Conservation (phyloP, 2,329 filamentous ascomycete genomes). For the Aspergillus felis region DNA sequence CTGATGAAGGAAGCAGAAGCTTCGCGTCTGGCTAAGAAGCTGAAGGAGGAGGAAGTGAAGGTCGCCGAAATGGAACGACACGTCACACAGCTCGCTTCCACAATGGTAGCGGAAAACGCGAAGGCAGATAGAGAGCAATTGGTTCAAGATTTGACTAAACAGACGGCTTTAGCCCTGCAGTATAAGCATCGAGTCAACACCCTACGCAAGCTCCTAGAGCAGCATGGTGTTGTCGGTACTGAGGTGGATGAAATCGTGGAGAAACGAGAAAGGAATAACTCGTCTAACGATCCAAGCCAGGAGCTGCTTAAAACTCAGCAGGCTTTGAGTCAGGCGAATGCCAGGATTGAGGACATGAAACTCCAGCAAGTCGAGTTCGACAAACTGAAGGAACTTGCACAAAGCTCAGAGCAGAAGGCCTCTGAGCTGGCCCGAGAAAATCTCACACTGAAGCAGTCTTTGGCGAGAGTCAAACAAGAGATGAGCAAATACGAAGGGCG, state of each 20-base stretch:
- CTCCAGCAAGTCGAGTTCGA: constrained; percentile 30
- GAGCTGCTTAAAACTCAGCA: constrained; percentile 31
- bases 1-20: constrained; percentile 57
- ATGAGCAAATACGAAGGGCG: constrained; percentile 41
- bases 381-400: constrained; percentile 31
- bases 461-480: constrained; percentile 40
- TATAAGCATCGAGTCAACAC: constrained; percentile 42
- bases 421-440: constrained; percentile 41
- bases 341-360: constrained; percentile 32
- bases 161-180: constrained; percentile 42
- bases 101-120: constrained; percentile 30
- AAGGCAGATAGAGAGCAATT: constrained; percentile 37
- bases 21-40: constrained; percentile 48
- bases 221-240: constrained; percentile 35
- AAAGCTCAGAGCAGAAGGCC: constrained; percentile 40
- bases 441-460: constrained; percentile 34
- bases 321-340: constrained; percentile 32
- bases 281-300: constrained; percentile 17
- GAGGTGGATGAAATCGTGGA: constrained; percentile 20
- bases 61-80: constrained; percentile 43
- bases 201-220: constrained; percentile 35
- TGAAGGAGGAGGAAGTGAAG: constrained; percentile 49
- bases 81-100: constrained; percentile 40
- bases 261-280: constrained; percentile 14
- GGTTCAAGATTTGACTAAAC: constrained; percentile 40